Evolutionary conservation across 1,139 yeast genomes (phyloP).

Genomic region (Suhomyces coccinellae): DNA sequence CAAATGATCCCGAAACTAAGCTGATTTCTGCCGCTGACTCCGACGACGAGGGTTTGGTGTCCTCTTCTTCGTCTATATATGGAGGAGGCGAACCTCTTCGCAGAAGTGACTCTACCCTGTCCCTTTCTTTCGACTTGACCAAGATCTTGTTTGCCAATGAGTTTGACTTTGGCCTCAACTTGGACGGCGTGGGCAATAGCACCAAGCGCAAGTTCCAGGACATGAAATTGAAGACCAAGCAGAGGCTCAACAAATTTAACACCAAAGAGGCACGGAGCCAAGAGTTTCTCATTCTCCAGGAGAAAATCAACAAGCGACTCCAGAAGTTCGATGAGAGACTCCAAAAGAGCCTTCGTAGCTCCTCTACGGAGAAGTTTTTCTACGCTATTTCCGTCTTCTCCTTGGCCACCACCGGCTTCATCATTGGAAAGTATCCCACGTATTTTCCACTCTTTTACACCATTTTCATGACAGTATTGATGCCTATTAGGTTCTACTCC

Average conservation of each 20-base stretch:
- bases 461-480: constrained; percentile 54
- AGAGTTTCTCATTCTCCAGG: constrained; percentile 36
- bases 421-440: constrained; percentile 77
- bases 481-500: constrained; percentile 85
- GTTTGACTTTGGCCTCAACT: constrained; percentile 46
- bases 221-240: constrained; percentile 40
- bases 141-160: constrained; percentile 41
- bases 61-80: constrained; percentile 8
- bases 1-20: background rate
- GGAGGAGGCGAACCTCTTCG: constrained; percentile 5
- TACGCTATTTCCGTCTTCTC: constrained; percentile 72
- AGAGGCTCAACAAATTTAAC: constrained; percentile 29
- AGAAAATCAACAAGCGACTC: constrained; percentile 39
- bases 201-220: constrained; percentile 38
- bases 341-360: constrained; percentile 48
- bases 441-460: constrained; percentile 80
- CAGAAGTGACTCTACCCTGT: constrained; percentile 36
- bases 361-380: constrained; percentile 77
- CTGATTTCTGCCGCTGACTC: background rate
- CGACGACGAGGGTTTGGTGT: constrained; percentile 9
- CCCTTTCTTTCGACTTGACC: constrained; percentile 40
- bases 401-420: constrained; percentile 70
- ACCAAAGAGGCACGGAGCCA: constrained; percentile 17
- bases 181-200: constrained; percentile 38
- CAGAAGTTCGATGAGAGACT: constrained; percentile 60